phyloP scores from a whole-genome alignment of 768 basidiomycete genomes.

The Lactarius sanguifluus region DNA sequence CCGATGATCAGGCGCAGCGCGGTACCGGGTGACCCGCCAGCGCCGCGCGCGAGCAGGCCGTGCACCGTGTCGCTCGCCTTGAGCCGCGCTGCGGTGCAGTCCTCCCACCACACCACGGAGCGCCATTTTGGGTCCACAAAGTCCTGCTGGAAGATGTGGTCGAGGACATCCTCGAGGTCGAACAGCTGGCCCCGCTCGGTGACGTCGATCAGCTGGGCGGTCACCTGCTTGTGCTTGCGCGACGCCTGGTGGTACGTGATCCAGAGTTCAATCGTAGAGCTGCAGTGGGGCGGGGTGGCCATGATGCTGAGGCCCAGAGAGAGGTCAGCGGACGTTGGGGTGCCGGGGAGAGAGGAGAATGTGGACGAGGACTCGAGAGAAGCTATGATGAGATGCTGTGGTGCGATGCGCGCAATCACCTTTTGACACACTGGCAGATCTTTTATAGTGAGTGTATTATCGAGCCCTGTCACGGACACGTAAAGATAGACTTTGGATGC shows the following conservation, averaged over 20 bases:
- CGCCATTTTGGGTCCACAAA: slow-evolving; percentile 47
- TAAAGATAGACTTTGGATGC: background rate
- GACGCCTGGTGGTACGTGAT: slow-evolving; percentile 50
- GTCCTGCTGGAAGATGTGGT: slow-evolving; percentile 46
- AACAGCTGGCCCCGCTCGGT: slow-evolving; percentile 42
- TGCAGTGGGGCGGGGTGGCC: background rate
- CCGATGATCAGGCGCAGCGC: slow-evolving; percentile 50
- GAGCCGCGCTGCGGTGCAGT: slow-evolving; percentile 40
- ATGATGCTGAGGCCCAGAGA: slow-evolving; percentile 8
- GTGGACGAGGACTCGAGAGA: background rate
- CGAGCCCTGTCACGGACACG: background rate
- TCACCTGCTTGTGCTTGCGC: slow-evolving; percentile 42
- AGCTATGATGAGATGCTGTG: slow-evolving; percentile 12
- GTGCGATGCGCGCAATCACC: background rate
- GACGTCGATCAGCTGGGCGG: slow-evolving; percentile 50
- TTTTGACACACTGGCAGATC: background rate
- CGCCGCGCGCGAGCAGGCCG: slow-evolving; percentile 39
- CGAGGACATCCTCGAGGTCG: slow-evolving; percentile 51
- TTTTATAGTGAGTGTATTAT: background rate
- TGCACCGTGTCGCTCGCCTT: slow-evolving; percentile 40
- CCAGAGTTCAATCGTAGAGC: slow-evolving; percentile 42
- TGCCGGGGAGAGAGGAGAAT: background rate
- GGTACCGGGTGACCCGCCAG: slow-evolving; percentile 44
- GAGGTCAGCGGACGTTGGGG: slow-evolving; percentile 9
- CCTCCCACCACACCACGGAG: slow-evolving; percentile 48